Conservation (phyloP, 352 stramenopile genomes). For the Phytophthora foliorum region DNA sequence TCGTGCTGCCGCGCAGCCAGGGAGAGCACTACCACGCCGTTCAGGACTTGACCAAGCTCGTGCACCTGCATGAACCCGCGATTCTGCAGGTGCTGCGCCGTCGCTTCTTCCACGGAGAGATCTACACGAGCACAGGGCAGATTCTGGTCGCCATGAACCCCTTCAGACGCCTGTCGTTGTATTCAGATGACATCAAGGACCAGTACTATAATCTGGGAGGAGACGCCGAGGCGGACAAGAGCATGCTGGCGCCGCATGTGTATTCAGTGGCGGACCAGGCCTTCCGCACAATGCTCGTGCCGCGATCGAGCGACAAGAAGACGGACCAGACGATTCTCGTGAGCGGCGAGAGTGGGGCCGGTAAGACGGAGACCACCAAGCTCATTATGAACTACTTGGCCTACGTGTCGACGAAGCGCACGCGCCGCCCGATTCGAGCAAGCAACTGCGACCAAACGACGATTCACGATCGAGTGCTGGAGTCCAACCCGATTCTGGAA, state of each 20-base stretch:
- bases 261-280: conserved; percentile 88
- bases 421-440: conserved; percentile 28
- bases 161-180: conserved; percentile 77
- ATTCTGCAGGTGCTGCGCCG: conserved; percentile 89
- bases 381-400: conserved; percentile 98
- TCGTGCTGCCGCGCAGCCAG: conserved; percentile 73
- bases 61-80: conserved; percentile 92
- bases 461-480: conserved; percentile 91
- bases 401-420: conserved; percentile 75
- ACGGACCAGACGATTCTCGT: conserved; percentile 96
- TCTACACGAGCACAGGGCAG: conserved; percentile 92
- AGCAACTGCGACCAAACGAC: conserved; percentile 51
- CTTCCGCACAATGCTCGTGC: conserved; percentile 87
- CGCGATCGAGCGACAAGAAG: conserved; percentile 51
- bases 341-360: conserved; percentile 95
- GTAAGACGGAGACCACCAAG: conserved; percentile 98
- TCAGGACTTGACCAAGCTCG: conserved; percentile 92
- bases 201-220: conserved; percentile 73
- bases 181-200: conserved; percentile 75
- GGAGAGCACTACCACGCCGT: conserved; percentile 72
- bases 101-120: conserved; percentile 86
- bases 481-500: conserved; percentile 97
- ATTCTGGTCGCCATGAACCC: conserved; percentile 90
- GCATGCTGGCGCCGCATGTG: conserved; percentile 79
- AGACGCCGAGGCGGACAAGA: conserved; percentile 63